Percentiles rank a stretch among this genome's conserved stretches.
phyloP scores from a whole-genome alignment of 129 eudicot species.

The Artemisia tridentata region DNA sequence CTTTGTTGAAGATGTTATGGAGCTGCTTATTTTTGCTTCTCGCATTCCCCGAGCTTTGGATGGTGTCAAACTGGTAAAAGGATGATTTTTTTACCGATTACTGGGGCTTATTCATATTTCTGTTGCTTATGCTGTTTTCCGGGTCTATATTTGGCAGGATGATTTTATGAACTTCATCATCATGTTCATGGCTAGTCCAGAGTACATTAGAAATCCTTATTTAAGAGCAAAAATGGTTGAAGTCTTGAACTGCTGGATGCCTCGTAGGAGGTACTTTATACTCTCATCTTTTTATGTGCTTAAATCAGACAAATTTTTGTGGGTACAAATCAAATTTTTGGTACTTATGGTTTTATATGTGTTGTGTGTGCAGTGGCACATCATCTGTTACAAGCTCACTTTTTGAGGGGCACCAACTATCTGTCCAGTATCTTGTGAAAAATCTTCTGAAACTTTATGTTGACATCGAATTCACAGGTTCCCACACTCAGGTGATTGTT shows the following conservation, averaged over 20 bases:
- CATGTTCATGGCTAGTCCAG: constrained; percentile 99
- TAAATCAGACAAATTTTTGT: not conserved
- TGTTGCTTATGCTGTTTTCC: not conserved
- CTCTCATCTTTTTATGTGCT: not conserved
- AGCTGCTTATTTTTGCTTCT: constrained; percentile 89
- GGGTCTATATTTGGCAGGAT: constrained; percentile 51
- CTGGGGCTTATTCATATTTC: not conserved
- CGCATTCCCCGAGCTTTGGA: constrained; percentile 93
- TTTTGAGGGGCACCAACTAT: constrained; percentile 88
- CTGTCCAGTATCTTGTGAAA: constrained; percentile 78
- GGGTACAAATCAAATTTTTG: not conserved
- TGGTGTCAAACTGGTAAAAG: constrained; percentile 72
- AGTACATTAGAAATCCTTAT: constrained; percentile 89
- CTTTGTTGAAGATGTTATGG: constrained; percentile 94
- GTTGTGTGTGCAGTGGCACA: constrained; percentile 58
- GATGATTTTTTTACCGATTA: not conserved
- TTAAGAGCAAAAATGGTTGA: constrained; percentile 98
- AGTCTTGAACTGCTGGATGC: constrained; percentile 99
- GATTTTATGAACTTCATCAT: constrained; percentile 97
- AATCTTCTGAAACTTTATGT: constrained; percentile 97
- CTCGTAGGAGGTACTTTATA: constrained; percentile 63
- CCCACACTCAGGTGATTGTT: constrained; percentile 88
- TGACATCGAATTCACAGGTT: constrained; percentile 95
- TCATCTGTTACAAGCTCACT: constrained; percentile 67
- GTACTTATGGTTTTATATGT: constrained; percentile 15